These are phyloP conservation scores for Aspergillus sp. DNA, from an alignment of 2,329 filamentous ascomycete genomes.

Conservation along the genomic window DNA sequence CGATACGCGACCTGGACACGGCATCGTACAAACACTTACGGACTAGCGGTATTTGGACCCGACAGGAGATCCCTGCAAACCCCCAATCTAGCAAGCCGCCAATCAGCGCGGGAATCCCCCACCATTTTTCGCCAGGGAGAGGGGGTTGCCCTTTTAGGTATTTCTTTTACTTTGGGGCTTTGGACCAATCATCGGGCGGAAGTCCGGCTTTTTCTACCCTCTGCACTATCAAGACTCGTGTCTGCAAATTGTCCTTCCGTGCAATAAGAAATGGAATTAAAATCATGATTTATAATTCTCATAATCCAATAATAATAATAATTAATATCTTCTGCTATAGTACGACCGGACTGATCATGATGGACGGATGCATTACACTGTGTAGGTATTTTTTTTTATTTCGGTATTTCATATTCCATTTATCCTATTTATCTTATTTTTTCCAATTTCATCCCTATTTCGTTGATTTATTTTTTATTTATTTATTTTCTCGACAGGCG, in stretches of 20 bases:
- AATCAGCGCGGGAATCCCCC: conserved; percentile 29
- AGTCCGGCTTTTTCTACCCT: conserved; percentile 14
- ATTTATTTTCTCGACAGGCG: conserved; percentile 2
- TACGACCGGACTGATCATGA: not conserved
- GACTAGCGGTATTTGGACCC: conserved; percentile 17
- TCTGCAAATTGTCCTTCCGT: not conserved
- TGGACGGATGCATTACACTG: conserved; percentile 8
- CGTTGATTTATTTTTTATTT: not conserved
- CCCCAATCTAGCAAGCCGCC: conserved; percentile 28
- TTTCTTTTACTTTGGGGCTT: conserved; percentile 13
- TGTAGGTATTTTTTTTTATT: not conserved
- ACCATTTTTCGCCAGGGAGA: conserved; percentile 17
- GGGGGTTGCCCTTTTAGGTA: not conserved
- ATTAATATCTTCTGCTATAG: not conserved
- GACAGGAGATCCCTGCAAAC: conserved; percentile 25
- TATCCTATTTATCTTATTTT: not conserved
- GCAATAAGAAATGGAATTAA: not conserved
- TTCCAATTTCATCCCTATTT: not conserved
- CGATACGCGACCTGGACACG: conserved; percentile 14
- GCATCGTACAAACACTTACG: conserved; percentile 13
- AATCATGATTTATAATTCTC: not conserved
- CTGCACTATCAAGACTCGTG: conserved; percentile 18
- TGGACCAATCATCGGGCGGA: conserved; percentile 19
- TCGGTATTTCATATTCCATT: not conserved
- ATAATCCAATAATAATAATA: not conserved